These are phyloP conservation scores for Pezicula radicicola DNA, from an alignment of 2,329 filamentous ascomycete species.

Conservation along the genomic window DNA sequence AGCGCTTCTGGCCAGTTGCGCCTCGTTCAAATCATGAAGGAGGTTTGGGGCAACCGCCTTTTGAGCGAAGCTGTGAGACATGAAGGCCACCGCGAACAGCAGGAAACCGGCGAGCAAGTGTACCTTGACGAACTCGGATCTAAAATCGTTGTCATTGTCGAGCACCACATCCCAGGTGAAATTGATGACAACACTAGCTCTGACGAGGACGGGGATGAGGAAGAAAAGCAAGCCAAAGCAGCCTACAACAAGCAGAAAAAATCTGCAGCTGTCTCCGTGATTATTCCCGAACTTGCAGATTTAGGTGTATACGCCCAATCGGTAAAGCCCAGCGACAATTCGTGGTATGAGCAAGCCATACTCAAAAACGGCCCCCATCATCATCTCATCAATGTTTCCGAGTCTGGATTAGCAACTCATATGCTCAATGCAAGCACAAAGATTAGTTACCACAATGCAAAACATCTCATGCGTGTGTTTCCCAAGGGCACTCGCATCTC, in stretches of 20 bases:
- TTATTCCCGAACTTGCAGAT: constrained; percentile 62
- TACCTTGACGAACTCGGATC: constrained; percentile 55
- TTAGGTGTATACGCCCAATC: constrained; percentile 69
- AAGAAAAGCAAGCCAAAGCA: constrained; percentile 43
- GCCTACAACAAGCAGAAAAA: constrained; percentile 54
- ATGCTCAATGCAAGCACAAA: constrained; percentile 43
- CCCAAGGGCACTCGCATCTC: constrained; percentile 68
- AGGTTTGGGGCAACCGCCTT: constrained; percentile 59
- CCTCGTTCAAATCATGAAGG: constrained; percentile 62
- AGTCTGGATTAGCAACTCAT: constrained; percentile 52
- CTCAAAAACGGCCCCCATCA: constrained; percentile 52
- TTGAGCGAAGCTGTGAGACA: constrained; percentile 54
- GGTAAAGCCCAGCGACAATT: constrained; percentile 63
- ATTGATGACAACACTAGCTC: constrained; percentile 35
- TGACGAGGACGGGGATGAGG: constrained; percentile 39
- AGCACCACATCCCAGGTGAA: constrained; percentile 59
- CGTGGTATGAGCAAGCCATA: constrained; percentile 54
- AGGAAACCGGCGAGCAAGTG: constrained; percentile 49
- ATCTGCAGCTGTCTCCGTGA: constrained; percentile 41
- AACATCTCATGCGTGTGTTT: constrained; percentile 67
- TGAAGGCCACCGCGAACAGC: constrained; percentile 53
- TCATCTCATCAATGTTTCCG: constrained; percentile 68
- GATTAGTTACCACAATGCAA: constrained; percentile 59
- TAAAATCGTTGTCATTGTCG: constrained; percentile 65
- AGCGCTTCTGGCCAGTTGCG: constrained; percentile 54